Percentiles rank a stretch among this genome's conserved stretches.
phyloP scores from a whole-genome alignment of 2,329 filamentous ascomycete species.

The Alternaria incomplexa region DNA sequence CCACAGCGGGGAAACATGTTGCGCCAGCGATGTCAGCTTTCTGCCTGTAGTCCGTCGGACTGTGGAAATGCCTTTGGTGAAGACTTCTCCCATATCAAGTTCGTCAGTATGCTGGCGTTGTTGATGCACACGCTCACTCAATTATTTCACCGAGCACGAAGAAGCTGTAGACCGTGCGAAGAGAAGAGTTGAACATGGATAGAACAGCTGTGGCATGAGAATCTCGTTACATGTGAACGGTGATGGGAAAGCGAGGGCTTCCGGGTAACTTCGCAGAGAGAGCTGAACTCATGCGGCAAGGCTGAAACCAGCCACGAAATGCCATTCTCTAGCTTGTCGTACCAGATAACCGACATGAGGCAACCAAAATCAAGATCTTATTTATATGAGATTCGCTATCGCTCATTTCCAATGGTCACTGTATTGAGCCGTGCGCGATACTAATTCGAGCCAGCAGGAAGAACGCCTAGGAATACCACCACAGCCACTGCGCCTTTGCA shows the following conservation, averaged over 20 bases:
- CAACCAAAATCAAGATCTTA: fast-evolving
- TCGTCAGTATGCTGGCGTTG: neutral
- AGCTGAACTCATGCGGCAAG: neutral
- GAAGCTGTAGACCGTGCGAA: neutral
- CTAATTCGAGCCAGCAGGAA: neutral
- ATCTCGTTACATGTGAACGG: neutral
- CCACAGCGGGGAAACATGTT: neutral
- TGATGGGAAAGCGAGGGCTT: neutral
- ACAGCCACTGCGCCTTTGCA: neutral
- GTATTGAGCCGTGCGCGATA: neutral
- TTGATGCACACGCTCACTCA: neutral
- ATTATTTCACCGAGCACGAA: neutral
- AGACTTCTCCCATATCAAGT: neutral
- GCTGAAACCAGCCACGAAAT: neutral
- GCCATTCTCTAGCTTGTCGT: neutral
- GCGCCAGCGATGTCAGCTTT: neutral
- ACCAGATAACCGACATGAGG: neutral
- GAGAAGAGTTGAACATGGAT: neutral
- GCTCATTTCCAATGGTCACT: neutral
- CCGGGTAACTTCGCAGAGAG: neutral
- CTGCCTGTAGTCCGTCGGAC: neutral
- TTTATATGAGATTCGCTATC: neutral
- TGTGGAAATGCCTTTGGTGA: neutral
- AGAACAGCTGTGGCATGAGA: neutral
- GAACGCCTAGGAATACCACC: neutral